phyloP scores from a whole-genome alignment of 176 grass and related monocot genomes.

The Coix lacrymajobi region DNA sequence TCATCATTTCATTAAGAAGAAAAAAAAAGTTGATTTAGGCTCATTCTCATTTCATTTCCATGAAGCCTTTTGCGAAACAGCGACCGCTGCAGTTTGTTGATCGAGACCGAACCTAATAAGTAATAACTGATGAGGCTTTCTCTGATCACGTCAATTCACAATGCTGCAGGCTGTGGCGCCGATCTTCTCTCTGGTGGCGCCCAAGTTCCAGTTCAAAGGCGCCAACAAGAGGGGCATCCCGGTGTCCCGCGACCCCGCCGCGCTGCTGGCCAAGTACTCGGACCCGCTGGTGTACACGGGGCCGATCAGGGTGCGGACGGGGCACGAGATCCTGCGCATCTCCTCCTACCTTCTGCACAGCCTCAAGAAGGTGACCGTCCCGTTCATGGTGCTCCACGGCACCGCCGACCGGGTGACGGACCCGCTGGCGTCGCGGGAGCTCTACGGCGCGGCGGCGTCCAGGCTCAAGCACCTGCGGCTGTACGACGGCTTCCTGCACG shows the following conservation, averaged over 20 bases:
- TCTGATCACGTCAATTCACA: not conserved
- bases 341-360: conserved; percentile 74
- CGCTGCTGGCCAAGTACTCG: conserved; percentile 82
- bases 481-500: conserved; percentile 91
- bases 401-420: conserved; percentile 85
- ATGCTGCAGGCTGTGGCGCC: conserved; percentile 86
- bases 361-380: conserved; percentile 66
- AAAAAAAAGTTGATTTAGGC: not conserved
- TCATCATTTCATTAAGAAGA: not conserved
- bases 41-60: not conserved
- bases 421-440: conserved; percentile 76
- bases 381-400: conserved; percentile 93
- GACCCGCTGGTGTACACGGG: conserved; percentile 92
- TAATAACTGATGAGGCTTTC: not conserved
- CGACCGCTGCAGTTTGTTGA: not conserved
- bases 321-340: conserved; percentile 86
- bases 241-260: conserved; percentile 74
- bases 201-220: conserved; percentile 94
- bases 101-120: not conserved
- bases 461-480: conserved; percentile 65
- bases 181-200: conserved; percentile 75
- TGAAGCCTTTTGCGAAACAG: not conserved
- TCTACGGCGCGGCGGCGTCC: conserved; percentile 60
- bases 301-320: conserved; percentile 81
- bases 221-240: conserved; percentile 94